phyloP scores from a whole-genome alignment of 257 asterid species.

The Solanum chmielewskii region DNA sequence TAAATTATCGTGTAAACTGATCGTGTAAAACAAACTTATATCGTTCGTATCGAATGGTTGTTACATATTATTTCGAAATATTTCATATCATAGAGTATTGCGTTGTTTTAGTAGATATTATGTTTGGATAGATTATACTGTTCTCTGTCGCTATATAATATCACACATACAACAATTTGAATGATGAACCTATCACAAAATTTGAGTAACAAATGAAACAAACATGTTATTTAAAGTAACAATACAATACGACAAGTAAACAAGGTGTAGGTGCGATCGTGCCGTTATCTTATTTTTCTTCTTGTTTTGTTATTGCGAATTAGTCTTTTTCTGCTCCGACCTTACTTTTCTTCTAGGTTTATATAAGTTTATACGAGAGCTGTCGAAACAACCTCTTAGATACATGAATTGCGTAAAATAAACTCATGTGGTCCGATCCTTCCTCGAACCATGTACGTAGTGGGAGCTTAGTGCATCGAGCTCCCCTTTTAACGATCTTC shows the following conservation, averaged over 20 bases:
- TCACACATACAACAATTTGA: neutral
- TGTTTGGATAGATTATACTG: neutral
- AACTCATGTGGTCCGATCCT: neutral
- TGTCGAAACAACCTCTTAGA: neutral
- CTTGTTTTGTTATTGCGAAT: neutral
- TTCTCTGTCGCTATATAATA: too few relatives aligned
- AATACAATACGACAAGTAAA: neutral
- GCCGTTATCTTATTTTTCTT: neutral
- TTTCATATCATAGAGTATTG: too few relatives aligned
- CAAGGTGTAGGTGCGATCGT: neutral
- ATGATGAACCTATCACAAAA: neutral
- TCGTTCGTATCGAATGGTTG: neutral
- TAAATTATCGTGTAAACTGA: neutral
- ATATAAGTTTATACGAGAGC: too few relatives aligned
- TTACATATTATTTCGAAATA: neutral
- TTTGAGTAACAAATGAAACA: neutral
- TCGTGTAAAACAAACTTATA: too few relatives aligned
- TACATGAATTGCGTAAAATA: neutral
- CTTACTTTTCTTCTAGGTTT: neutral
- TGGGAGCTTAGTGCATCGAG: neutral
- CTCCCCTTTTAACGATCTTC: neutral
- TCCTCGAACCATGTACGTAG: neutral
- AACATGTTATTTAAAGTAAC: neutral
- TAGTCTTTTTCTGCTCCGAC: neutral
- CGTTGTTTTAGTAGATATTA: neutral